Base-by-base conservation (phyloP, 225 moss, liverwort and hornwort species). In the Bryoerythrophyllum caledonicum region DNA sequence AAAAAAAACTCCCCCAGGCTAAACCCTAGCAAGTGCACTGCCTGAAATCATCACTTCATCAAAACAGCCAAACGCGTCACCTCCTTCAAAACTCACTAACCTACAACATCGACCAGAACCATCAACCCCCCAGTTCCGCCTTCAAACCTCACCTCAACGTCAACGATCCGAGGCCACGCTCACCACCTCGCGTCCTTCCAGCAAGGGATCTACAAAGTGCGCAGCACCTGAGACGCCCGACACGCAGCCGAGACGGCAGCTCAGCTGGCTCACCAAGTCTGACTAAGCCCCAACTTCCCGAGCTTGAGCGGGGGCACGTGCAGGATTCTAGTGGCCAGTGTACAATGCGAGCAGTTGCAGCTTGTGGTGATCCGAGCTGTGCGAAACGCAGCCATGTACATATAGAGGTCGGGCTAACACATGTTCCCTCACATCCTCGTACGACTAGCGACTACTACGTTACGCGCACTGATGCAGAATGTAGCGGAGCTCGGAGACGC, bases 101-200 rank as follows among this genome's bases (percentile, higher is more conserved):
- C 26, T 20, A n/a, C 34, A 38, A 54, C 38, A 21, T 44, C 71
- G 4, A 19, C 63, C 63, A 73, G 73, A 21, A 35, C 48, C 56
- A 44, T n/a, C 63, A 60, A 60, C 8, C 8, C 30, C 7, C 56
- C 17, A 19, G 48, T 19, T n/a, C n/a, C 20, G n/a, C 28, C 27
- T 23, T 2, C 37, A 71, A 51, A 65, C 52, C 76, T 71, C 66
- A 81, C 71, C 76, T 71, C 32, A 20, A 76, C 55, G 51, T 21
- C 7, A 56, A 70, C 63, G 25, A 70, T 58, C 75, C 35, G 35
- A 26, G 34, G 41, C 59, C 59, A n/a, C 24, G 58, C 34, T 17
- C 10, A 14, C 15, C 4, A n/a, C n/a, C n/a, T n/a, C n/a, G n/a
- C n/a, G n/a, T 44, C 4, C 44, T 14, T 14, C 48, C 17, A 19